Evolutionary conservation across 2,329 filamentous ascomycete genomes (phyloP).

Genomic region (Exophiala sideris): DNA sequence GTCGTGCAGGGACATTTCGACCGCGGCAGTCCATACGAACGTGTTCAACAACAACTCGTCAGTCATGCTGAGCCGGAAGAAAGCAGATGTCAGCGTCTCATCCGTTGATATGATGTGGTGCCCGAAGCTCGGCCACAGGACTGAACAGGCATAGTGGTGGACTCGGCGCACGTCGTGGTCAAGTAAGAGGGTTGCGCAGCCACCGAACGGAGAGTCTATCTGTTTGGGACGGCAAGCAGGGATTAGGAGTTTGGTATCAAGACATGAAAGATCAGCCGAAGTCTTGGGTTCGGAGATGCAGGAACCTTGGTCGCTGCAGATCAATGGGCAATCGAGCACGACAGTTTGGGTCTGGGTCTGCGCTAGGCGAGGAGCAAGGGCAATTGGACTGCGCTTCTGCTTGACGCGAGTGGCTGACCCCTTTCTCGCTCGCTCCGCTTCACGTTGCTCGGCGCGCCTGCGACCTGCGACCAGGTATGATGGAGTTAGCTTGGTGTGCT

Average conservation of each 20-base stretch:
- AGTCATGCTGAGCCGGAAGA: slow-evolving; percentile 13
- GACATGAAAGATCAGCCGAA: not conserved
- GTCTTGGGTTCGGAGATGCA: too few relatives aligned
- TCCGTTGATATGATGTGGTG: slow-evolving; percentile 10
- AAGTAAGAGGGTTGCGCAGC: slow-evolving; percentile 3
- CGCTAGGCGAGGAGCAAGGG: not conserved
- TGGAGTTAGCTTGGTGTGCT: not conserved
- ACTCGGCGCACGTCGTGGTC: slow-evolving; percentile 2
- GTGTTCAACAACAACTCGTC: slow-evolving; percentile 11
- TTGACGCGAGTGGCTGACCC: slow-evolving; percentile 3
- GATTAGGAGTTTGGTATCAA: not conserved
- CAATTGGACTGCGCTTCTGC: not conserved
- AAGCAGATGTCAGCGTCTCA: slow-evolving; percentile 9
- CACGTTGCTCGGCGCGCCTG: slow-evolving; percentile 10
- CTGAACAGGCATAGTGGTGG: slow-evolving; percentile 3
- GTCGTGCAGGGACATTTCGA: slow-evolving; percentile 16
- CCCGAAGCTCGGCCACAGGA: slow-evolving; percentile 12
- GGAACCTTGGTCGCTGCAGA: too few relatives aligned
- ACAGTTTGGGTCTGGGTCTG: too few relatives aligned
- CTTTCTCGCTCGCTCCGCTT: not conserved
- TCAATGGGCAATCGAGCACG: too few relatives aligned
- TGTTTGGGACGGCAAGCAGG: not conserved
- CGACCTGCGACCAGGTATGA: slow-evolving; percentile 4
- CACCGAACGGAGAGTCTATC: not conserved
- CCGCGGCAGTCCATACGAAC: slow-evolving; percentile 12